Base-by-base conservation (phyloP, 108 stramenopile genomes). In the Schizochytrium sp. region DNA sequence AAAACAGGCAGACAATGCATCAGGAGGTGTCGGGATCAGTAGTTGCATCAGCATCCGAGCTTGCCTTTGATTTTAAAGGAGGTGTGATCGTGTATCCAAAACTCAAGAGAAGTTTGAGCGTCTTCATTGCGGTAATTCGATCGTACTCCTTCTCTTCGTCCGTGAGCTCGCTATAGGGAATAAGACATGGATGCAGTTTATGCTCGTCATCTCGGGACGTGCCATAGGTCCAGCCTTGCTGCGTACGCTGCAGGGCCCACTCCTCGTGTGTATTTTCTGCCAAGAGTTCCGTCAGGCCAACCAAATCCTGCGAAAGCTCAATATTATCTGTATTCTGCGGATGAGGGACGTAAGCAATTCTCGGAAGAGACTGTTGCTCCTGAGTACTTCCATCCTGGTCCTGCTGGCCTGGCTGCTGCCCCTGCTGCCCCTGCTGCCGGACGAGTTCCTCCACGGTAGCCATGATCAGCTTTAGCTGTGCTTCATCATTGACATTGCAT, bases 141-240 rank as follows among this genome's bases (percentile, higher is more conserved):
- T 83, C 76, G 48, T 83, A 83, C 48, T 53, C 51, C 23, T 83
- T 83, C 51, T 83, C 76, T 23, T 83, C 76, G 19, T 83, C 76
- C 12, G 76, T 45, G 25, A 83, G 51, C n/a, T 53, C 10, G 25
- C 25, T 45, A 34, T 83, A 83, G 16, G 76, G 76, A 8, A 83
- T 5, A 18, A 83, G 51, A 23, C 76, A 83, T 16, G 76, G 76
- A 34, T 83, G 76, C 12, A 25, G 12, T 53, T 53, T 83, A 19
- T 6, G 6, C 6, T 12, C 23, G 51, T 83, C 76, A 83, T 83
- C 28, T 12, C 76, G 45, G 19, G 45, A 6, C 23, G 4, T 6
- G 51, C 76, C 76, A 45, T 83, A 83, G 16, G 51, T 16, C 76
- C 76, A 83, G 0, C 76, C 76, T 83, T 83, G 76, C 18, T 12